Base-by-base conservation (phyloP, 352 stramenopile genomes). In the Phytophthora colocasiae region DNA sequence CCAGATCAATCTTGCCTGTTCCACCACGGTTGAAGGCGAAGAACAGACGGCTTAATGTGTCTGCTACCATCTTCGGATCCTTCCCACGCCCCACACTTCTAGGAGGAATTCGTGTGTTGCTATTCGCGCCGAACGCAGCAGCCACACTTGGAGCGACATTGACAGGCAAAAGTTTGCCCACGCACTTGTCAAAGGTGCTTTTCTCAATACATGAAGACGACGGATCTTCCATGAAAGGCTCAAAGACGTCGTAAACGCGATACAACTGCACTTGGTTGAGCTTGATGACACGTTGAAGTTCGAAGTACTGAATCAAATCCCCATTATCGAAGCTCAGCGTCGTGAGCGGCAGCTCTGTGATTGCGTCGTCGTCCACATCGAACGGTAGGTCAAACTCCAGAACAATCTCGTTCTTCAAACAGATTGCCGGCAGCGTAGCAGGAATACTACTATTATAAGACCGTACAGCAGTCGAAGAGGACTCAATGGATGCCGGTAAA, bases 11-110 rank as follows among this genome's bases (percentile, higher is more conserved):
- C 55, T 92, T 92, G 11, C 88, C 88, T 0, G 86, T 96, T 2
- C 88, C 88, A 4, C 83, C 81, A 27, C 88, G 86, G 40, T 96
- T 96, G 63, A 94, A 96, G 1, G 88, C 88, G 50, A 96, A 96
- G 61, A 95, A 96, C 14, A 96, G 63, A 14, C 86, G 78, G 17
- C 85, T 87, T 1, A 96, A 71, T 0, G 66, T 87, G 53, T 91
- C 85, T 7, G 85, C 85, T 4, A 89, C 82, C 83, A 92, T 94
- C 63, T 91, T 92, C 9, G 75, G 72, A 34, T 92, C 80, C n/a
- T 92, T 89, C 11, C 74, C 72, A 31, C 77, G 74, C 3, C 82
- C 81, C 4, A 93, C 80, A 57, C 80, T 92, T 10, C 78, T 77
- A 46, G 85, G 81, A 6, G 81, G 72, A 17, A 89, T 61, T 15